Base-by-base conservation (phyloP, 2,329 filamentous ascomycete species). In the Beauveria rudraprayagi region DNA sequence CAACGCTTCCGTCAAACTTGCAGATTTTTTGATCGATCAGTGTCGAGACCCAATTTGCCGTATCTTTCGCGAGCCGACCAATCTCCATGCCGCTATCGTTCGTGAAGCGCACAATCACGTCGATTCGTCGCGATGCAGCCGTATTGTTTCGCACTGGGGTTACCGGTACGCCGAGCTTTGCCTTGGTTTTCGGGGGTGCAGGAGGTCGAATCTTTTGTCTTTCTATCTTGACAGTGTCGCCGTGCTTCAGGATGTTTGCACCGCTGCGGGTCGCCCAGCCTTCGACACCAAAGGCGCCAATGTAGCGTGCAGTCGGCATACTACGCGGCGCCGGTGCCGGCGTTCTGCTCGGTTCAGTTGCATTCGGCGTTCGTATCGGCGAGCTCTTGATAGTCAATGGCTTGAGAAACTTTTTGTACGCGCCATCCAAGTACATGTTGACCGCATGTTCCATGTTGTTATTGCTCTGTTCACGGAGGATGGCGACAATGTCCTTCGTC, bases 221-320 rank as follows among this genome's bases (percentile, higher is more conserved):
- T 74, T 97, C 93, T 50, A 99, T 96, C 55, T 82, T 86, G 62
- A 99, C 85, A n/a, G 76, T 68, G 65, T 97, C 93, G 17, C 90
- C 91, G 68, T 96, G 89, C 65, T 86, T 89, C 28, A 99, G 70
- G 6, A 97, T 71, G 43, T 84, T 84, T 3, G 76, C 77, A 0
- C 93, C 93, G 71, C 91, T 97, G 67, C 87, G 85, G 3, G 93
- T 97, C 6, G 91, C 87, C 94, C 94, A 99, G 5, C 88, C 94
- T 59, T 89, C 91, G 5, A 90, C 92, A 9, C 94, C 94, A 73
- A 97, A 94, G 0, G 92, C 91, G 19, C 94, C 94, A 63, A 97
- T 83, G 68, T 97, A 99, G 68, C 94, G 76, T 40, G 69, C 72
- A 3, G 71, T 68, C 0, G 78, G 76, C 60, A 77, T 74, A 5